Evolutionary conservation across 441 rosid species (phyloP), one percentile per base, ranked within the genome.

Genomic region (Geranium incanum): DNA sequence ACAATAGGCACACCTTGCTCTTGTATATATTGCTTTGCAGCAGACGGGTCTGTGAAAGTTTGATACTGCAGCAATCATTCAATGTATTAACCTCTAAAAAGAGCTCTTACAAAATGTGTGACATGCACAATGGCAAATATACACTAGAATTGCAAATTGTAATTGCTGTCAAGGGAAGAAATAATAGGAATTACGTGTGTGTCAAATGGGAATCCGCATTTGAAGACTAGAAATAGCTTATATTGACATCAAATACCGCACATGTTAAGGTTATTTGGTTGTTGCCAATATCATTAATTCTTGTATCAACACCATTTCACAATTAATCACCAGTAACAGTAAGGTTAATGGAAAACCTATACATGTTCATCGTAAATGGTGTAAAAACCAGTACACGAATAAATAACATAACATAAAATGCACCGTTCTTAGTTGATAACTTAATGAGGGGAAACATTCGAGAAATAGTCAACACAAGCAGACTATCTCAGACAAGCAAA

Each of bases 1-100:
- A 93, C 97, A 36, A 92, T 94, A 0, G 97, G 97, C 7, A 82
- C 86, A 7, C 97, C 98, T 75, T 90, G 90, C 69, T 87, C 90
- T 82, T 82, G 70, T 74, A 94, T 86, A 74, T 86, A 88, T 45
- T 76, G 78, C 81, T 88, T 87, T 18, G 98, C 97, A 48, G 86
- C 86, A 64, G 81, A 79, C 33, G 97, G 84, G 71, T 92, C 87
- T 0, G 83, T 71, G 75, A 94, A 94, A 50, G 92, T 86, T 85
- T 78, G 82, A 74, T 87, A 90, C 97, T 92, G 89, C 85, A 86
- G 50, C 75, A 72, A 64, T 36, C 43, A 60, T 43, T 28, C 16
- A 74, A 59, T 71, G 8, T 64, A 64, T 70, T 68, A 39, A 39
- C 8, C 43, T 38, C 43, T 38, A 3, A 64, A 59, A 13, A 13